Conservation (phyloP, 176 grass and related monocot species). For the Phoenix roebelenii region DNA sequence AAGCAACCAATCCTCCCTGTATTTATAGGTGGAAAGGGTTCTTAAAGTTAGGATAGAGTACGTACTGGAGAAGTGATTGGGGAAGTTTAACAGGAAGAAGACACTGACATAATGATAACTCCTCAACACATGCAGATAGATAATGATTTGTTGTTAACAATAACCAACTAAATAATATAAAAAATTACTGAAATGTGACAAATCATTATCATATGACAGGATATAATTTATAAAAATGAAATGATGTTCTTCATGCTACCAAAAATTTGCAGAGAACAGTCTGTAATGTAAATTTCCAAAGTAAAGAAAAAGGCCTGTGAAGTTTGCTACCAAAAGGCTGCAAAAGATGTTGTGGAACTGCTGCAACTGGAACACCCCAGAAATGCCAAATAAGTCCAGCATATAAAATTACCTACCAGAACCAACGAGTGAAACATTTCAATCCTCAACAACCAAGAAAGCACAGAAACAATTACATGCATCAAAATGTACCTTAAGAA, state of each 20-base stretch:
- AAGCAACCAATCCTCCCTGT: too few relatives aligned
- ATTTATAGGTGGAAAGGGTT: too few relatives aligned
- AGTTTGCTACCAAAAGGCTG: slow-evolving; percentile 67
- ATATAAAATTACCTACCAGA: slow-evolving; percentile 60
- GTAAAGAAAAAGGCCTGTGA: background rate
- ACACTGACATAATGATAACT: too few relatives aligned
- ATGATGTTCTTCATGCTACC: background rate
- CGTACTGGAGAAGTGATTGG: too few relatives aligned
- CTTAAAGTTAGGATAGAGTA: too few relatives aligned
- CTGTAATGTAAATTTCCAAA: background rate
- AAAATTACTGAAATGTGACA: too few relatives aligned
- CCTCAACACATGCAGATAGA: too few relatives aligned
- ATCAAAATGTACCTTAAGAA: slow-evolving; percentile 49
- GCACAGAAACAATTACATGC: background rate
- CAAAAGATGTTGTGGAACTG: slow-evolving; percentile 69
- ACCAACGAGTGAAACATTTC: slow-evolving; percentile 25
- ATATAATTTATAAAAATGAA: background rate
- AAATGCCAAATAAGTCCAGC: slow-evolving; percentile 40
- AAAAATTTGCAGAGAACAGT: background rate
- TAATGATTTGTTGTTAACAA: too few relatives aligned
- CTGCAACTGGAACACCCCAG: slow-evolving; percentile 64
- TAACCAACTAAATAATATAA: too few relatives aligned
- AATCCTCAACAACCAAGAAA: slow-evolving; percentile 4
- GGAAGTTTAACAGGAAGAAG: too few relatives aligned
- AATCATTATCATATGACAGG: too few relatives aligned